Conservation (phyloP, 2,329 filamentous ascomycete species). For the Amphichorda felina region DNA sequence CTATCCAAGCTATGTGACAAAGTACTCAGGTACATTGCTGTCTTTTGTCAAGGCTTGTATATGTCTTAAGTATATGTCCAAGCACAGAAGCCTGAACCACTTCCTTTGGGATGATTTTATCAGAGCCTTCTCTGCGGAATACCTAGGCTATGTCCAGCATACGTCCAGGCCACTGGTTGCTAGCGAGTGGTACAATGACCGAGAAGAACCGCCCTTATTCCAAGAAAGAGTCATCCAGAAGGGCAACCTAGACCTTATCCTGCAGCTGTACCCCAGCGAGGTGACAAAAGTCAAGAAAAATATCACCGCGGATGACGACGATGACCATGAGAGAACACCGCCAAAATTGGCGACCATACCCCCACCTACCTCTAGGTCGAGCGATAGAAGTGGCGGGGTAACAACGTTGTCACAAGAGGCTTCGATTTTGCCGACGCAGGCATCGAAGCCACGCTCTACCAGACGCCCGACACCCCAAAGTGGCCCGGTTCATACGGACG, state of each 20-base stretch:
- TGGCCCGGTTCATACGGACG: too few species aligned
- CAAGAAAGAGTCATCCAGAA: conserved; percentile 19
- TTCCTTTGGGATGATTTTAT: conserved; percentile 43
- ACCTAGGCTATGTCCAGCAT: conserved; percentile 24
- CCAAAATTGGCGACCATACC: too few species aligned
- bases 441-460: too few species aligned
- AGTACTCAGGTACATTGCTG: conserved; percentile 22
- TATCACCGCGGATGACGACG: not conserved
- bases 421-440: too few species aligned
- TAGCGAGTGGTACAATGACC: conserved; percentile 28
- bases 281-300: conserved; percentile 9
- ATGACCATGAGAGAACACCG: not conserved
- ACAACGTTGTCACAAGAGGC: too few species aligned
- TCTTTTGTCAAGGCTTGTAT: conserved; percentile 33
- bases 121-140: conserved; percentile 27
- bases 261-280: conserved; percentile 20
- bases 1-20: conserved; percentile 31
- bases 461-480: too few species aligned
- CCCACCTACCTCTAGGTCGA: too few species aligned
- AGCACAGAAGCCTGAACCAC: conserved; percentile 20
- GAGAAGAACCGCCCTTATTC: conserved; percentile 15
- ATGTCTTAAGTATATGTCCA: conserved; percentile 25
- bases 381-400: too few species aligned
- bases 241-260: conserved; percentile 20
- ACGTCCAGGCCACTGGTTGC: conserved; percentile 19